Evolutionary conservation across 2,329 filamentous ascomycete genomes (phyloP).

Genomic region (Pseudomassariella vexata): DNA sequence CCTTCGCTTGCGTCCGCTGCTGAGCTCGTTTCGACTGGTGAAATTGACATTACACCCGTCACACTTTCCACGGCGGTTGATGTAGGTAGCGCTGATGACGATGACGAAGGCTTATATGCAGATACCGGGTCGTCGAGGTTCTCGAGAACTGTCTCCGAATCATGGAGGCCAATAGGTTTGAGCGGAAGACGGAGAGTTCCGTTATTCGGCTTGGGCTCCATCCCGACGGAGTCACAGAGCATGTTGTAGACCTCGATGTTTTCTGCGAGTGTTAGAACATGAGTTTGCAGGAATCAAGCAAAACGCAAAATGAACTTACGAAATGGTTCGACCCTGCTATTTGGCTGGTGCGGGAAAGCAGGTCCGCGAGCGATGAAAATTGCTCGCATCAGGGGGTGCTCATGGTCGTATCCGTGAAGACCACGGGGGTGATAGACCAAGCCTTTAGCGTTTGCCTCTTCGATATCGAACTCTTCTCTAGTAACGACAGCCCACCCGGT

Average conservation of each 20-base stretch:
- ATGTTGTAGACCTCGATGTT: constrained; percentile 96
- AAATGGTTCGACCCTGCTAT: constrained; percentile 74
- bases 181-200: constrained; percentile 75
- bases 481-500: constrained; percentile 89
- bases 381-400: constrained; percentile 91
- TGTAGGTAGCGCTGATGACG: too few relatives aligned
- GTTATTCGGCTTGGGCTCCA: constrained; percentile 74
- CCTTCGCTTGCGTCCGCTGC: constrained; percentile 1
- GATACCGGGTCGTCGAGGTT: constrained; percentile 48
- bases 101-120: constrained; percentile 13
- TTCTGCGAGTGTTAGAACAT: constrained; percentile 50
- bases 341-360: constrained; percentile 80
- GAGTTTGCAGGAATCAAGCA: neutral
- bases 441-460: constrained; percentile 57
- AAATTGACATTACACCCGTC: constrained; percentile 2
- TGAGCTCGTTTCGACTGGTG: constrained; percentile 2
- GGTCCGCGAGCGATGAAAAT: constrained; percentile 91
- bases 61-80: constrained; percentile 1
- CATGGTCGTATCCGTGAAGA: constrained; percentile 90
- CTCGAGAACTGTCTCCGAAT: constrained; percentile 28
- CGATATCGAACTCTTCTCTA: constrained; percentile 70
- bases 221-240: constrained; percentile 77
- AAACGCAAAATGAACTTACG: constrained; percentile 51
- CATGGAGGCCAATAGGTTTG: constrained; percentile 56
- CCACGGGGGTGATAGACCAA: constrained; percentile 73